These are phyloP conservation scores for Coemansia sp. DNA, from an alignment of 192 early-diverging fungal species.

Conservation along the genomic window DNA sequence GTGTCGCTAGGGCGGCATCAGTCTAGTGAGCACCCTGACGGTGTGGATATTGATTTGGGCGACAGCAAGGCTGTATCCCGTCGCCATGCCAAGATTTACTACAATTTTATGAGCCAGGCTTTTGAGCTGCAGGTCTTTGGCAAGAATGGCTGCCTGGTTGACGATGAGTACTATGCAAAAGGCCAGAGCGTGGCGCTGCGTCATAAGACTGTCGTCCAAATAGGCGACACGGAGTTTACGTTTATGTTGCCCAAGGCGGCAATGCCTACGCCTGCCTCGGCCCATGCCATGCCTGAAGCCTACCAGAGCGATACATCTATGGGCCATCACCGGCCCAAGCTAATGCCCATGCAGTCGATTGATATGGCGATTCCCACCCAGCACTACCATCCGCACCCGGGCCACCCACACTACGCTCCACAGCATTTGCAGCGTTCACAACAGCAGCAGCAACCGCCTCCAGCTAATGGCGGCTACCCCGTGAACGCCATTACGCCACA, in stretches of 20 bases:
- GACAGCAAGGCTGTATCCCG: conserved; percentile 82
- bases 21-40: conserved; percentile 53
- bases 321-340: not conserved
- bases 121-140: conserved; percentile 87
- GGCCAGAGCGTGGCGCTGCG: conserved; percentile 61
- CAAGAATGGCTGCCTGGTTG: conserved; percentile 87
- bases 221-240: conserved; percentile 76
- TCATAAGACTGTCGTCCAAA: conserved; percentile 68
- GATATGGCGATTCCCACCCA: conserved; percentile 4
- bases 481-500: conserved; percentile 53
- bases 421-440: conserved; percentile 6
- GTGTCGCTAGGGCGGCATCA: conserved; percentile 75
- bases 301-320: not conserved
- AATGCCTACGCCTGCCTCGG: conserved; percentile 11
- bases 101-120: conserved; percentile 74
- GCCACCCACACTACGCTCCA: conserved; percentile 7
- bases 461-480: conserved; percentile 19
- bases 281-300: conserved; percentile 6
- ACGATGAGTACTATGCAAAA: conserved; percentile 74
- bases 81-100: conserved; percentile 79
- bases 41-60: conserved; percentile 85
- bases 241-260: conserved; percentile 71
- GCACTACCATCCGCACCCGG: conserved; percentile 9
- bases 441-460: not conserved
- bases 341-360: not conserved